Base-by-base conservation (phyloP, 2,329 filamentous ascomycete genomes). In the Ascomycota sp. region DNA sequence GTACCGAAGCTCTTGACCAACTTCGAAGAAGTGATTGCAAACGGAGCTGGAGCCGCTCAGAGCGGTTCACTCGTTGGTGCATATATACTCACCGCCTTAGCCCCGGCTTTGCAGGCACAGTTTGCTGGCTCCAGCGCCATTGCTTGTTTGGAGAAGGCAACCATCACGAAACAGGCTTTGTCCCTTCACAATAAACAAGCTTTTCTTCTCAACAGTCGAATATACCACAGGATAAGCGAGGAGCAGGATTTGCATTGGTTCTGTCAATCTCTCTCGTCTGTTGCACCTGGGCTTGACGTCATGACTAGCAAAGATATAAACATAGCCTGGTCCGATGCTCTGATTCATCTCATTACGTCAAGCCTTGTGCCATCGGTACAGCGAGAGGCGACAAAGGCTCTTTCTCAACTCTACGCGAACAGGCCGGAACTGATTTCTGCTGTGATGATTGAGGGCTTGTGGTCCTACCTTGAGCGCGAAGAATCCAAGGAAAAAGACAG, bases 161-260 rank as follows among this genome's bases (percentile, higher is more conserved):
- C 68, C 25, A 56, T 83, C 24, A 51, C 66, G 21, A 67, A 72
- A 33, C 72, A 81, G 43, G 70, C 71, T 9, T 61, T 92, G 38
- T 62, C 64, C 2, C 52, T 73, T 28, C 72, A 75, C n/a, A 73
- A 80, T 0, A 92, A 92, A 50, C 74, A 79, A 10, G 92, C 86
- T 0, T 89, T 92, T 50, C 59, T 95, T 13, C 62, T 95, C 6
- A 92, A 80, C 45, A 67, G 77, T 27, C 76, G 79, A 39, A 70
- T 92, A 6, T 95, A 89, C 54, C 73, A 75, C 28, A 93, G 92
- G 48, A 47, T 92, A 21, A 63, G 66, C 2, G 56, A 62, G 1
- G 72, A 76, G 36, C 78, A 84, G 35, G 89, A 98, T 44, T 59
- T 83, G 13, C 61, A 59, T 35, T 93, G 89, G 80, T 66, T 80